Percentiles rank a stretch among this genome's conserved stretches.
phyloP scores from a whole-genome alignment of 345 rosid genomes.

The Eucalyptus guilfoylei region DNA sequence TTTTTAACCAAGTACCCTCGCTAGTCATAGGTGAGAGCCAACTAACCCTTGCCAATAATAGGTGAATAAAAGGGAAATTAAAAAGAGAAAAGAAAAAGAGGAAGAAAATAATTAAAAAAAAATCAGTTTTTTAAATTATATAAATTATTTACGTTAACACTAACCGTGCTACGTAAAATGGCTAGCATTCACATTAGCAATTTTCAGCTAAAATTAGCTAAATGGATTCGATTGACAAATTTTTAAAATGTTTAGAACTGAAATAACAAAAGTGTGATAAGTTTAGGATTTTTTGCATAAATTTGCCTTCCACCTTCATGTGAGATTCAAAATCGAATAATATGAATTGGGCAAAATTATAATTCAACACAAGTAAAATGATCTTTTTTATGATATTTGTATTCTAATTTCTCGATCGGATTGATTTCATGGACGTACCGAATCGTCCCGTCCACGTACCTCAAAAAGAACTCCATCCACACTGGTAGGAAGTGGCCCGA shows the following conservation, averaged over 20 bases:
- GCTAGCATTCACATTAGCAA: fast-evolving
- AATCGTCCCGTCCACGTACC: background rate
- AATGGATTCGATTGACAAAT: fast-evolving
- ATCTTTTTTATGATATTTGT: background rate
- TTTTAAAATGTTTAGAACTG: too few relatives aligned
- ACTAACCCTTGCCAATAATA: too few relatives aligned
- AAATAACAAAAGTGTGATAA: background rate
- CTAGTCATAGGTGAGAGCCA: too few relatives aligned
- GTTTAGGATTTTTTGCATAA: background rate
- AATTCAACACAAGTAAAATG: background rate
- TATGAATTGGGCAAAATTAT: background rate
- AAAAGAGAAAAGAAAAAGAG: too few relatives aligned
- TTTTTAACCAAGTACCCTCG: background rate
- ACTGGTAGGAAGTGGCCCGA: background rate
- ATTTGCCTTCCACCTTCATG: too few relatives aligned
- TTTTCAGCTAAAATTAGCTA: too few relatives aligned
- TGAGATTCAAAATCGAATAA: background rate
- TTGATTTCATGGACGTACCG: background rate
- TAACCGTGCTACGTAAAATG: fast-evolving
- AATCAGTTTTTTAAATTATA: too few relatives aligned
- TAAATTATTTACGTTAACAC: too few relatives aligned
- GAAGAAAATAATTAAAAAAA: too few relatives aligned
- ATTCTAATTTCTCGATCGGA: background rate
- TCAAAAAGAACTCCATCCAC: fast-evolving
- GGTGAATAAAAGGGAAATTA: too few relatives aligned